phyloP scores from a whole-genome alignment of 225 moss, liverwort and hornwort species.

The Polytrichum commune region DNA sequence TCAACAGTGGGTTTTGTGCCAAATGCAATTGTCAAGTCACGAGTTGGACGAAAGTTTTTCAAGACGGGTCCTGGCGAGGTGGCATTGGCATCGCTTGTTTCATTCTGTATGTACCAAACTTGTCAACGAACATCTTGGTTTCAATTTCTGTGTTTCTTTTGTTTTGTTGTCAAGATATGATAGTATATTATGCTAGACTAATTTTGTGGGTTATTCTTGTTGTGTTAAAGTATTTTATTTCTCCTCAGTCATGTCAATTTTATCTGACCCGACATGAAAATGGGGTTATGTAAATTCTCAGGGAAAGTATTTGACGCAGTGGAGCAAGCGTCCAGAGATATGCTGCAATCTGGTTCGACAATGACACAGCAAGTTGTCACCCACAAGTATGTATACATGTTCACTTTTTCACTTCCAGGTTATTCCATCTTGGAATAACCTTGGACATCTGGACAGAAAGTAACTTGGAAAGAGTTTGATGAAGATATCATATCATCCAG shows the following conservation, averaged over 20 bases:
- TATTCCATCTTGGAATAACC: background rate
- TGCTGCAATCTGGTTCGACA: conserved; percentile 45
- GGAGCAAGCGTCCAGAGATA: conserved; percentile 74
- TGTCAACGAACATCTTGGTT: background rate
- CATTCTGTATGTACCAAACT: conserved; percentile 8
- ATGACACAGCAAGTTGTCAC: conserved; percentile 52
- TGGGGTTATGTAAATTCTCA: conserved; percentile 15
- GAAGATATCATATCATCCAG: no score
- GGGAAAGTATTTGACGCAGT: conserved; percentile 82
- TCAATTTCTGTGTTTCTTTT: background rate
- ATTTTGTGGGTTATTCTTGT: no score
- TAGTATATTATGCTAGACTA: no score
- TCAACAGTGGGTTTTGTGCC: conserved; percentile 68
- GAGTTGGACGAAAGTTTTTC: conserved; percentile 72
- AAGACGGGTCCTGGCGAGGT: conserved; percentile 58
- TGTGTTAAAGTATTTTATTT: no score
- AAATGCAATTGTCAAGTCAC: conserved; percentile 66
- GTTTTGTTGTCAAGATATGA: no score
- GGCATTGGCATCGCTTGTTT: conserved; percentile 37
- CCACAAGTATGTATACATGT: conserved; percentile 45
- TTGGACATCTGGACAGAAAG: no score
- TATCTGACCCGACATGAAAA: no score
- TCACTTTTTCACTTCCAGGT: background rate
- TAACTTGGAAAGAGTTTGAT: no score
- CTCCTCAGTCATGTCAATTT: no score